Conservation (phyloP, 495 filamentous ascomycete genomes). For the Ascobolus immersus region DNA sequence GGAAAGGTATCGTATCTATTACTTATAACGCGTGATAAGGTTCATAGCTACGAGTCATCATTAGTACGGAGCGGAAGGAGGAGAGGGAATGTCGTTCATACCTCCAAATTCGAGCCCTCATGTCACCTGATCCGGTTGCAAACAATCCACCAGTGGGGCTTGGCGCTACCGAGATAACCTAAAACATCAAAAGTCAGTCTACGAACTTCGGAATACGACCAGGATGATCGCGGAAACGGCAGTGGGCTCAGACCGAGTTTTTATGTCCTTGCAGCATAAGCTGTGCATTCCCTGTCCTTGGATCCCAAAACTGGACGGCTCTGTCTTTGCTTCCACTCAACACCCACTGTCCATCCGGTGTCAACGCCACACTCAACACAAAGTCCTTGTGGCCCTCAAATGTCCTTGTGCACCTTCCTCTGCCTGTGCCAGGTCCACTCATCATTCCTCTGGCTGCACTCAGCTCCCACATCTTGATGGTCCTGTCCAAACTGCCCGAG, state of each 20-base stretch:
- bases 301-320: conserved; percentile 84
- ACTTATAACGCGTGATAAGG: too few relatives aligned
- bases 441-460: conserved; percentile 37
- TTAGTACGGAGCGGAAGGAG: too few relatives aligned
- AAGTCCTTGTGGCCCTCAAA: conserved; percentile 91
- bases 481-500: conserved; percentile 75
- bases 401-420: conserved; percentile 61
- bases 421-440: conserved; percentile 36
- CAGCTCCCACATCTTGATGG: conserved; percentile 89
- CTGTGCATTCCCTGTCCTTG: conserved; percentile 60
- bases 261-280: conserved; percentile 87
- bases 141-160: conserved; percentile 57
- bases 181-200: conserved; percentile 6
- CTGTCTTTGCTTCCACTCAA: conserved; percentile 78
- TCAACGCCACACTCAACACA: conserved; percentile 67
- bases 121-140: conserved; percentile 72
- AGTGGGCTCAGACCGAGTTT: conserved; percentile 33
- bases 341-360: conserved; percentile 69
- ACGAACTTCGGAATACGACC: background rate
- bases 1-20: too few relatives aligned
- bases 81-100: too few relatives aligned
- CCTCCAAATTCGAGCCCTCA: conserved; percentile 68
- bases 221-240: background rate
- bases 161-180: conserved; percentile 69
- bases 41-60: too few relatives aligned